phyloP scores from a whole-genome alignment of 2,329 filamentous ascomycete species.

The Alternaria brassicae region DNA sequence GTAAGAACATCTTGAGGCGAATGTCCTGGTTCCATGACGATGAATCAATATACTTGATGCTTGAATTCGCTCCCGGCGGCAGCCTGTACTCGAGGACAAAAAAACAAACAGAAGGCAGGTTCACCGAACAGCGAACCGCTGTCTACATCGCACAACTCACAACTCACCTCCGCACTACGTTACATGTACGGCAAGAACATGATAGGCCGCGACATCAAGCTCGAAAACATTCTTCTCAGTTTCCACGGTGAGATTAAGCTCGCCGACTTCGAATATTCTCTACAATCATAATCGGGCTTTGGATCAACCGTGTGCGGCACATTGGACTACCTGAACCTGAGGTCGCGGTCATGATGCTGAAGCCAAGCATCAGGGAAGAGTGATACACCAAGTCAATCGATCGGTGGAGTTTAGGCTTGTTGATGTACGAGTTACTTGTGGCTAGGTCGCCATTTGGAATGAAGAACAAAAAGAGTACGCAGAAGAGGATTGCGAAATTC shows the following conservation, averaged over 20 bases:
- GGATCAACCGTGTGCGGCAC: slow-evolving; percentile 93
- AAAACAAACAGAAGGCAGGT: slow-evolving; percentile 75
- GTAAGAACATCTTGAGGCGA: slow-evolving; percentile 80
- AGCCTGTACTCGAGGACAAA: slow-evolving; percentile 82
- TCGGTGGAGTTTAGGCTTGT: slow-evolving; percentile 89
- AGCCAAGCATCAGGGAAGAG: slow-evolving; percentile 69
- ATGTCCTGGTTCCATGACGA: slow-evolving; percentile 86
- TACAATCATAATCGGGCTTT: slow-evolving; percentile 89
- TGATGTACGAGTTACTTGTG: slow-evolving; percentile 92
- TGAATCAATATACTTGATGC: slow-evolving; percentile 80
- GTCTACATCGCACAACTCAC: slow-evolving; percentile 85
- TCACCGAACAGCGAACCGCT: slow-evolving; percentile 80
- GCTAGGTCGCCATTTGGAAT: slow-evolving; percentile 95
- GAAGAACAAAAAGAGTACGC: slow-evolving; percentile 80
- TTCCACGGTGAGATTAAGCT: slow-evolving; percentile 97
- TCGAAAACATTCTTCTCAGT: slow-evolving; percentile 89
- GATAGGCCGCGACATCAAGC: slow-evolving; percentile 94
- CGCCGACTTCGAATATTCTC: slow-evolving; percentile 95
- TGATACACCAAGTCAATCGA: slow-evolving; percentile 93
- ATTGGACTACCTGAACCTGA: slow-evolving; percentile 90
- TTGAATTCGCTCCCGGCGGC: slow-evolving; percentile 81
- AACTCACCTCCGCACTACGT: slow-evolving; percentile 81
- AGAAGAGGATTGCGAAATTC: slow-evolving; percentile 72
- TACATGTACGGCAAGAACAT: slow-evolving; percentile 94
- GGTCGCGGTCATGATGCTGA: slow-evolving; percentile 67